Evolutionary conservation across 2,329 filamentous ascomycete species (phyloP).

Genomic region (Scorias spongiosa): DNA sequence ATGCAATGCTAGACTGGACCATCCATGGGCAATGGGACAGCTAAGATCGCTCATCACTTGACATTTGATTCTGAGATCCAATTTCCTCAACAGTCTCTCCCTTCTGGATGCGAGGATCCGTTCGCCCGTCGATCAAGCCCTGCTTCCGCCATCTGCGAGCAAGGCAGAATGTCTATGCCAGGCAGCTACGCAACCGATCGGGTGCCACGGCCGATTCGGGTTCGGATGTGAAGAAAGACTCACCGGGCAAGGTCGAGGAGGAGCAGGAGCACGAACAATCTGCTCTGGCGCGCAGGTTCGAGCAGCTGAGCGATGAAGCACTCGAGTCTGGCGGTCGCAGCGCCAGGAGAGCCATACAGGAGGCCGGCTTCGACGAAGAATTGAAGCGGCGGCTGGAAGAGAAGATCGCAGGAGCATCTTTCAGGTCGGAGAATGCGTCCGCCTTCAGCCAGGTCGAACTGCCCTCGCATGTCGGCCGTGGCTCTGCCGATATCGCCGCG

Average conservation of each 20-base stretch:
- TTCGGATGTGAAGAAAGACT: slow-evolving; percentile 5
- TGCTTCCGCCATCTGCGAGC: slow-evolving; percentile 27
- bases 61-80: no score
- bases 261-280: slow-evolving; percentile 27
- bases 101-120: slow-evolving; percentile 12
- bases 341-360: slow-evolving; percentile 41
- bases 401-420: slow-evolving; percentile 40
- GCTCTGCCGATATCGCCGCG: slow-evolving; percentile 52
- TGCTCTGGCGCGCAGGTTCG: slow-evolving; percentile 42
- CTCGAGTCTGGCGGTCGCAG: slow-evolving; percentile 40
- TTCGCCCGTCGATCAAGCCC: slow-evolving; percentile 11
- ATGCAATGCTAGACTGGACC: no score
- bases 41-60: no score
- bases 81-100: background rate
- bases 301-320: slow-evolving; percentile 45
- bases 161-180: slow-evolving; percentile 5
- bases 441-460: slow-evolving; percentile 39
- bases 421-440: slow-evolving; percentile 36
- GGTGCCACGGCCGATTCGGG: slow-evolving; percentile 5
- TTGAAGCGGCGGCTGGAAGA: slow-evolving; percentile 43
- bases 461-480: slow-evolving; percentile 48
- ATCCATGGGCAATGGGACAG: no score
- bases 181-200: slow-evolving; percentile 3
- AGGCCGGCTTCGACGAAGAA: slow-evolving; percentile 48
- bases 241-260: slow-evolving; percentile 7